Percentiles rank a stretch among this genome's conserved stretches.
phyloP scores from a whole-genome alignment of 2,329 filamentous ascomycete genomes.

The Epicoccum nigrum region DNA sequence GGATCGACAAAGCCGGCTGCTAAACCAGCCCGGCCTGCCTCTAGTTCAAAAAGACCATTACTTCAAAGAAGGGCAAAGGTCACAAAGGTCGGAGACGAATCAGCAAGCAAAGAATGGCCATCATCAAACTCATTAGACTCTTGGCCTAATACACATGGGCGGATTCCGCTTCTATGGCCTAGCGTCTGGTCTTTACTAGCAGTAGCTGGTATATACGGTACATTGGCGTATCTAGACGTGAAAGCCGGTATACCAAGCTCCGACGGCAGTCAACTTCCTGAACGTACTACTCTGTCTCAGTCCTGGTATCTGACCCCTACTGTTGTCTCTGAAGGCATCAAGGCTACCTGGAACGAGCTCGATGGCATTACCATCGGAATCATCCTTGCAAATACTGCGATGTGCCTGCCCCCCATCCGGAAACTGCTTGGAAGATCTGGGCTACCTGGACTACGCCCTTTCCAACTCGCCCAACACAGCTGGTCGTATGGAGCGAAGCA shows the following conservation, averaged over 20 bases:
- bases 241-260: slow-evolving; percentile 7
- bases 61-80: not conserved
- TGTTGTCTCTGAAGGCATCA: slow-evolving; percentile 15
- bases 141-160: too few relatives aligned
- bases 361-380: slow-evolving; percentile 23
- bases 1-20: not conserved
- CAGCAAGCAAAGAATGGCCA: slow-evolving; percentile 3
- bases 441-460: too few relatives aligned
- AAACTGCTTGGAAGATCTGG: slow-evolving; percentile 9
- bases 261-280: slow-evolving; percentile 1
- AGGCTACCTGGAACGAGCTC: slow-evolving; percentile 20
- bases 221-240: slow-evolving; percentile 20
- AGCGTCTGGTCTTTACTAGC: too few relatives aligned
- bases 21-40: not conserved
- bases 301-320: slow-evolving; percentile 21
- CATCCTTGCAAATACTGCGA: slow-evolving; percentile 6
- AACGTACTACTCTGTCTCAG: slow-evolving; percentile 12
- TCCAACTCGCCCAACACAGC: too few relatives aligned
- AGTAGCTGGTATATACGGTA: slow-evolving; percentile 13
- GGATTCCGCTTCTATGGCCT: too few relatives aligned
- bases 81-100: not conserved
- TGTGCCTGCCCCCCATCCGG: slow-evolving; percentile 17
- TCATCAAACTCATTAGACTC: too few relatives aligned
- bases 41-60: not conserved
- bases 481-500: too few relatives aligned